A percentile compares a stretch with the other conserved stretches of the same genome.
Evolutionary conservation across 768 basidiomycete genomes (phyloP).

Genomic region (Leccinum imitatum): DNA sequence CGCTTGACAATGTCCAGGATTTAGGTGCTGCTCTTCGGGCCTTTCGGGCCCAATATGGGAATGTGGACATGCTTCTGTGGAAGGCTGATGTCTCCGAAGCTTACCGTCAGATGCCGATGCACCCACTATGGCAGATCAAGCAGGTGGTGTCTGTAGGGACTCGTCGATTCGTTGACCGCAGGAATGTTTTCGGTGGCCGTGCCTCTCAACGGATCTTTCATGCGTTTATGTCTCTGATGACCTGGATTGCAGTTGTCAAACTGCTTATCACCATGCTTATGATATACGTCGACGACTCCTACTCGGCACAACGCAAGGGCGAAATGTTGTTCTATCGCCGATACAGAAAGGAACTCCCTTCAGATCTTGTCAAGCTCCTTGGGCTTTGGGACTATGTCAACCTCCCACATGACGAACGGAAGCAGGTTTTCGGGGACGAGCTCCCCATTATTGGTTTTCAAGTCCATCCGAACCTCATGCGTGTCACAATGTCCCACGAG

Average conservation of each 20-base stretch:
- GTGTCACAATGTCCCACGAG: too few species aligned
- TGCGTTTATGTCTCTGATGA: conserved; percentile 33
- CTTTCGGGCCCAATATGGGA: neutral
- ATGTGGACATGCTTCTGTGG: conserved; percentile 14
- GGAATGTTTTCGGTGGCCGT: conserved; percentile 26
- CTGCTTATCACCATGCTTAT: conserved; percentile 14
- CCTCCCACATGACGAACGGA: too few species aligned
- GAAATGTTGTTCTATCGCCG: neutral
- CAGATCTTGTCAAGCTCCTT: too few species aligned
- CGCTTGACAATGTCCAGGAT: neutral
- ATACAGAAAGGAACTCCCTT: too few species aligned
- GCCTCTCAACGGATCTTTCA: conserved; percentile 29
- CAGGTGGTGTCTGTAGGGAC: conserved; percentile 31
- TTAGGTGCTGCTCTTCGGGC: conserved; percentile 10
- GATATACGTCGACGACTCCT: conserved; percentile 33
- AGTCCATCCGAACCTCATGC: too few species aligned
- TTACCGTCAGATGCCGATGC: conserved; percentile 37
- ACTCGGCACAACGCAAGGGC: neutral
- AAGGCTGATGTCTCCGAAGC: conserved; percentile 41
- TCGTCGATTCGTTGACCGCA: conserved; percentile 20
- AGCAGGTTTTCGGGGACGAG: too few species aligned
- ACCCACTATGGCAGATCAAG: conserved; percentile 41
- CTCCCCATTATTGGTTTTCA: too few species aligned
- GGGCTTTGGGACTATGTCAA: too few species aligned
- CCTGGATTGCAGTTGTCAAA: conserved; percentile 29